Percentiles rank a stretch among this genome's conserved stretches.
Evolutionary conservation across 2,329 filamentous ascomycete species (phyloP).

Genomic region (Diplodia mutila): DNA sequence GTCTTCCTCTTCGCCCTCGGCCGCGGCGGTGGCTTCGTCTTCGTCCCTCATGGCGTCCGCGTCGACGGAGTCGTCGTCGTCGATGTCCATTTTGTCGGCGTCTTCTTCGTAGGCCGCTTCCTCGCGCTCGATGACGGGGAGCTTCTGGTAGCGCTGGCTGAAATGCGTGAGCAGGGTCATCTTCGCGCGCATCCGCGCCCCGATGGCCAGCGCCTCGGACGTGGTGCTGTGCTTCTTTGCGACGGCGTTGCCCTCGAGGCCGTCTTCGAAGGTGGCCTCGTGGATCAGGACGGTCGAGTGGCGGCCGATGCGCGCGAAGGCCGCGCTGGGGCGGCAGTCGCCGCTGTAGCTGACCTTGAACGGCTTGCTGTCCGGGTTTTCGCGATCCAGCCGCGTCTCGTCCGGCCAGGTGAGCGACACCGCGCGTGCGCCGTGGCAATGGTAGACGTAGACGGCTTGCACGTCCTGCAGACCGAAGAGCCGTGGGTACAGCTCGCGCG

Average conservation of each 20-base stretch:
- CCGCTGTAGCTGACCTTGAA: conserved; percentile 93
- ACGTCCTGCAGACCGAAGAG: conserved; percentile 68
- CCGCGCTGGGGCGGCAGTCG: conserved; percentile 74
- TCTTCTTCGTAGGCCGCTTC: conserved; percentile 36
- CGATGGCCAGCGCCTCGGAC: conserved; percentile 79
- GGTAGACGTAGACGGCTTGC: conserved; percentile 68
- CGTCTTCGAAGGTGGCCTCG: conserved; percentile 94
- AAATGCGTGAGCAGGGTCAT: conserved; percentile 91
- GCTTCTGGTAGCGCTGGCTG: conserved; percentile 87
- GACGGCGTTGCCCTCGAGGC: conserved; percentile 73
- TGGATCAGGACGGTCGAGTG: conserved; percentile 86
- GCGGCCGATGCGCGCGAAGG: conserved; percentile 71
- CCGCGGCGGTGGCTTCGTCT: not conserved
- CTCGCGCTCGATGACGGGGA: conserved; percentile 56
- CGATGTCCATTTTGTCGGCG: conserved; percentile 33
- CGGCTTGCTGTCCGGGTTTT: conserved; percentile 27
- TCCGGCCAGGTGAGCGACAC: conserved; percentile 73
- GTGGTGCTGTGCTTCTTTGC: conserved; percentile 93
- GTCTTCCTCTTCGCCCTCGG: not conserved
- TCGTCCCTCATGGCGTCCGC: not conserved
- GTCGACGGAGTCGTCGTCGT: conserved; percentile 31
- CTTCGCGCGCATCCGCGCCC: conserved; percentile 75
- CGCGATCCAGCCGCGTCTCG: conserved; percentile 43
- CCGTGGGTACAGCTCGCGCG: conserved; percentile 43
- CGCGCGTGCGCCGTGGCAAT: conserved; percentile 80